These are phyloP conservation scores for Hypoxylon sp. DNA, from an alignment of 2,329 filamentous ascomycete genomes.

Conservation along the genomic window DNA sequence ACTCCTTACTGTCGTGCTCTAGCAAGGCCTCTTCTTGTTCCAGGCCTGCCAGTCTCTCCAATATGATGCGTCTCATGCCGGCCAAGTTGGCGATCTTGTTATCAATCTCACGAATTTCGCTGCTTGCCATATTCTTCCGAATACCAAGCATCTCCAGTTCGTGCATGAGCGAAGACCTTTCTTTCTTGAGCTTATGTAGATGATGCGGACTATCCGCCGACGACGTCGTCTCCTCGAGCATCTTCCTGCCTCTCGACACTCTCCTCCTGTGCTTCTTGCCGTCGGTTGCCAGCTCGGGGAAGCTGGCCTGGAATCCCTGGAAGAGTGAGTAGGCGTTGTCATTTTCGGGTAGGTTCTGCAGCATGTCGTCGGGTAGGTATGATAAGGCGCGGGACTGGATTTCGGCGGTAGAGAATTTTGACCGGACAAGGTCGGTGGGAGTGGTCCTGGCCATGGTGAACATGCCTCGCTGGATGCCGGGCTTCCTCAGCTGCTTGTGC, in stretches of 20 bases:
- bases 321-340: constrained; percentile 91
- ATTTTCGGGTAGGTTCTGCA: constrained; percentile 86
- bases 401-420: constrained; percentile 86
- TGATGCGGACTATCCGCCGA: constrained; percentile 67
- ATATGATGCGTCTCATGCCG: constrained; percentile 89
- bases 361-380: constrained; percentile 87
- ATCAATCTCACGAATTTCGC: constrained; percentile 95
- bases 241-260: constrained; percentile 76
- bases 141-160: constrained; percentile 89
- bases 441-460: constrained; percentile 91
- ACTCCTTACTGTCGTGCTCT: constrained; percentile 79
- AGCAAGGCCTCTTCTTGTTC: constrained; percentile 91
- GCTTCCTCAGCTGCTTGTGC: constrained; percentile 85
- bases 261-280: constrained; percentile 75
- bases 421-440: constrained; percentile 92
- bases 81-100: constrained; percentile 94
- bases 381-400: constrained; percentile 93
- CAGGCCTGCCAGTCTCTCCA: constrained; percentile 83
- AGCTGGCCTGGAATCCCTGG: constrained; percentile 91
- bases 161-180: constrained; percentile 81
- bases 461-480: constrained; percentile 84
- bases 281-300: constrained; percentile 75
- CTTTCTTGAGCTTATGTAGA: constrained; percentile 77
- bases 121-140: constrained; percentile 96
- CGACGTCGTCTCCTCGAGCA: constrained; percentile 71